Base-by-base conservation (phyloP, 208 protist genomes). In the Crithidia brevicula region DNA sequence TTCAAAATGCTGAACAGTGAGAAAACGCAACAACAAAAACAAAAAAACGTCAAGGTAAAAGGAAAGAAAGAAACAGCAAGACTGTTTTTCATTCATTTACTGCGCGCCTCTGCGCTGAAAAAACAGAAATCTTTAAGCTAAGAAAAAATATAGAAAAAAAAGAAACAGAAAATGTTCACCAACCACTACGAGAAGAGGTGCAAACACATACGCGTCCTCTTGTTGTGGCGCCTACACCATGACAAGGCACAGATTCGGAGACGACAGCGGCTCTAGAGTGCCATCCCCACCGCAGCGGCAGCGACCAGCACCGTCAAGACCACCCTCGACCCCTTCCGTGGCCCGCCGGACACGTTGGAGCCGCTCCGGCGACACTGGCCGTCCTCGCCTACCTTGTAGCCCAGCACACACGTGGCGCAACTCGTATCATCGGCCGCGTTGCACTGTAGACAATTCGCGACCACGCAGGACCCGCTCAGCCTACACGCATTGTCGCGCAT, bases 21-120 rank as follows among this genome's bases (percentile, higher is more conserved):
- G 11, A 52, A 28, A 13, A 6, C 25, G 40, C 23, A 40, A 20
- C 28, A 58, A 11, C 38, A 66, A 4, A 63, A 61, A 65, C 43
- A 72, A 67, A 63, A 63, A 51, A 71, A 71, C 11, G 23, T n/a
- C 34, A 59, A 23, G n/a, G 36, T 42, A 28, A 31, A 52, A 8
- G 6, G 13, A 47, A n/a, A 20, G 10, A 47, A 22, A 47, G 10
- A 8, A 47, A 47, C 18, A 47, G 10, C 4, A 8, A 8, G 4
- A 23, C 20, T 47, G 10, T 47, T 47, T 47, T 47, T 47, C 20
- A 22, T 47, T 47, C 20, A 47, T 18, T 22, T n/a, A 47, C 36
- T 42, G 36, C 36, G 9, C 36, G 13, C 36, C 36, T 13, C 36
- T 7, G 9, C 36, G 36, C 36, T 42, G 36, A 30, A 58, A 20